Conservation (phyloP, 768 basidiomycete species). For the Grammothele lineata region DNA sequence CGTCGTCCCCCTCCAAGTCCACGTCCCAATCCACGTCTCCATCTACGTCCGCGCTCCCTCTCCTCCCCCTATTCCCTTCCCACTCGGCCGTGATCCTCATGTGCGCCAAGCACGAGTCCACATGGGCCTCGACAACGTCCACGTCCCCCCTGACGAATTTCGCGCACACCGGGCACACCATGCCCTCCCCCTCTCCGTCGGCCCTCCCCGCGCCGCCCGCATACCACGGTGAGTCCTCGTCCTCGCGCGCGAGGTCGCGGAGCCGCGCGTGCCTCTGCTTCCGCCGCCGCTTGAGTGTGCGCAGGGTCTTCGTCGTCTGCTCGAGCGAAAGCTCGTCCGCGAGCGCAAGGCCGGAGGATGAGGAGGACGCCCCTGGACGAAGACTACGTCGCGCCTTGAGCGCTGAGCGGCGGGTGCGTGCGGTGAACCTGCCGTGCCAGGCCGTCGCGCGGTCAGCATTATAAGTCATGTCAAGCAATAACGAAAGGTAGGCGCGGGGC, state of each 20-base stretch:
- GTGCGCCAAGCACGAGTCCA: slow-evolving; percentile 74
- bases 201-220: slow-evolving; percentile 16
- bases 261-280: slow-evolving; percentile 65
- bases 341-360: not conserved
- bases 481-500: not conserved
- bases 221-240: slow-evolving; percentile 38
- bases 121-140: slow-evolving; percentile 74
- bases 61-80: slow-evolving; percentile 25
- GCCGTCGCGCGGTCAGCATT: not conserved
- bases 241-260: slow-evolving; percentile 62
- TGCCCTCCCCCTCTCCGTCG: slow-evolving; percentile 33
- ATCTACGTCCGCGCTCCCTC: slow-evolving; percentile 29
- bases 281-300: slow-evolving; percentile 61
- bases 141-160: slow-evolving; percentile 55
- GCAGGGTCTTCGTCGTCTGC: slow-evolving; percentile 48
- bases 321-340: slow-evolving; percentile 21
- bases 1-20: slow-evolving; percentile 34
- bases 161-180: slow-evolving; percentile 70
- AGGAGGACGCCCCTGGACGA: slow-evolving; percentile 5
- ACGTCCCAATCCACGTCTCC: slow-evolving; percentile 40
- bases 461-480: too few relatives aligned
- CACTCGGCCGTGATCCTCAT: slow-evolving; percentile 42
- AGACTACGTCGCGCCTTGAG: slow-evolving; percentile 37
- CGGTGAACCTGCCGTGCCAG: slow-evolving; percentile 22
- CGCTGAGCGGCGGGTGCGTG: slow-evolving; percentile 41